Base-by-base conservation (phyloP, 2,329 filamentous ascomycete species). In the Myriosclerotinia duriaeana region DNA sequence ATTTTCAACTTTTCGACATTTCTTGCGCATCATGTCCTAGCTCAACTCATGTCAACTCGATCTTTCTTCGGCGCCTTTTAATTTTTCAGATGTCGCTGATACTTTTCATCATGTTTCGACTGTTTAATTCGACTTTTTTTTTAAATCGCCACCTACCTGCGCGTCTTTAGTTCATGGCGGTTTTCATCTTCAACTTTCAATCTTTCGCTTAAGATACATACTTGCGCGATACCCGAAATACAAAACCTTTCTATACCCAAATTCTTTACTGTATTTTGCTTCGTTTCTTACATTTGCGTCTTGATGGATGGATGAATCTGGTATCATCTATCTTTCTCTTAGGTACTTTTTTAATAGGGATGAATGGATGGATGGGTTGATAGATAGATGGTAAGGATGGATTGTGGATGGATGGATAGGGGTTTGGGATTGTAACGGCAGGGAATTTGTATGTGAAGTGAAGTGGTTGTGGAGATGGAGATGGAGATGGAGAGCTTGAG, bases 291-390 rank as follows among this genome's bases (percentile, higher is more conserved):
- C 52, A 17, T 58, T 65, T 58, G 42, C 30, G 36, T 36, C 8
- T 60, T 52, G 63, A n/a, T 56, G 62, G n/a, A 58, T 64, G 52
- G 53, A 48, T 65, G 63, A n/a, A 64, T 64, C 61, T 64, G 52
- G 52, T 46, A 64, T 64, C 52, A 44, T 64, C 30, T 36, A 46
- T 56, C 22, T 15, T 54, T 42, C 56, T 64, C 36, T 56, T 42
- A 42, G 50, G 38, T 17, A 22, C 11, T 17, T n/a, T 42, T 64
- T 56, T 64, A 20, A 64, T 64, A 58, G 42, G 38, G 53, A 58
- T 40, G 53, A 46, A 64, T 54, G 50, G 50, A 64, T 64, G 34
- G n/a, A 59, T 65, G 53, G 53, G 42, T 50, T 26, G 53, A 50
- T 65, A 40, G 26, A 46, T 59, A 53, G 53, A 38, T 65, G 62